These are phyloP conservation scores for Micractinium conductrix DNA, from an alignment of 139 green algal species.

Conservation along the genomic window DNA sequence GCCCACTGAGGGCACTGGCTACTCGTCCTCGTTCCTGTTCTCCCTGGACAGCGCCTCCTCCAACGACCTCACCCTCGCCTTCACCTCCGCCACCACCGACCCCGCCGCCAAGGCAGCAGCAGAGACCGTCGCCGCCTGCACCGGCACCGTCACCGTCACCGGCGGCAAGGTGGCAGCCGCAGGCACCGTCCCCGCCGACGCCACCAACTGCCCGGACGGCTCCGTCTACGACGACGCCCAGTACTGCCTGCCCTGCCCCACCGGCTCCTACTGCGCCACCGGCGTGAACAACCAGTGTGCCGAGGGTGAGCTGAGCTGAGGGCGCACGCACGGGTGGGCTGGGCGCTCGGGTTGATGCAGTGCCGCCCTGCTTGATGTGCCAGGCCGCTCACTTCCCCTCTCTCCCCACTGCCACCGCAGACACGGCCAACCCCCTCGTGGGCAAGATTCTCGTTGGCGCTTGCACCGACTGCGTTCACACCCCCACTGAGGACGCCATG, in stretches of 20 bases:
- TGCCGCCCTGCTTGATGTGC: too few species aligned
- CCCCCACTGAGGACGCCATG: not conserved
- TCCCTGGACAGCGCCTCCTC: not conserved
- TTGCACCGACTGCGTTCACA: not conserved
- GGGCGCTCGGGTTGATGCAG: too few species aligned
- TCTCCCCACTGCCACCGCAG: not conserved
- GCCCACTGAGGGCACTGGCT: not conserved
- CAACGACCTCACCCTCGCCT: not conserved
- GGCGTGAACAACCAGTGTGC: not conserved
- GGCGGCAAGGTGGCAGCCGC: not conserved
- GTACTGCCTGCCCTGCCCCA: not conserved
- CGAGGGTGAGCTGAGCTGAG: not conserved
- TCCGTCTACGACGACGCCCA: not conserved
- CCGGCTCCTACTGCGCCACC: not conserved
- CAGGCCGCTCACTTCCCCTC: too few species aligned
- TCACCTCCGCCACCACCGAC: not conserved
- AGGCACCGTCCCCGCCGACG: not conserved
- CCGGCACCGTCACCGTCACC: not conserved
- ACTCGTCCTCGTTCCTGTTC: not conserved
- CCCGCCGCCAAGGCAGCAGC: not conserved
- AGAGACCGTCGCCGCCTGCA: not conserved
- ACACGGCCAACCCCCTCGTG: not conserved
- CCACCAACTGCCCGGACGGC: not conserved
- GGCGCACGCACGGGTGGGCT: too few species aligned
- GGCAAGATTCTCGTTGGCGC: not conserved